Conservation (phyloP, 345 rosid species). For the Kernera saxatilis region DNA sequence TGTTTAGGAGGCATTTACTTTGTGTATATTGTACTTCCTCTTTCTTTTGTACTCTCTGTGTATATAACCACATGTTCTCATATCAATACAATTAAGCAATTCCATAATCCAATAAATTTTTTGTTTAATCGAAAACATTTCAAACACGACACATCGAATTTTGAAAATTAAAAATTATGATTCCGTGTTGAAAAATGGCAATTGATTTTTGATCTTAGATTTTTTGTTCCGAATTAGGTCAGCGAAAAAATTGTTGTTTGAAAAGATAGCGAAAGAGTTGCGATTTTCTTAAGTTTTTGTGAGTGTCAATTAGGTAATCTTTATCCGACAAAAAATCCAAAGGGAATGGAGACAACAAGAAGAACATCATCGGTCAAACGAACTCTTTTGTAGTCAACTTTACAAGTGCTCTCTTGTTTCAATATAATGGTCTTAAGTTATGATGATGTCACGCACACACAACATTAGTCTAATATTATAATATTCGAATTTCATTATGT, state of each 20-base stretch:
- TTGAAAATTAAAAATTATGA: background rate
- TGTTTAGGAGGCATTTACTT: too few relatives aligned
- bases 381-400: conserved; percentile 9
- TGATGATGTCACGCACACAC: conserved; percentile 26
- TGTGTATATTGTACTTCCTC: too few relatives aligned
- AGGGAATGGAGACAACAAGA: conserved; percentile 24
- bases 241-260: conserved; percentile 14
- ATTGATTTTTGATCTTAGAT: background rate
- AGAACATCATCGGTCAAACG: conserved; percentile 23
- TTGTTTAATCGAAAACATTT: background rate
- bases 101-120: too few relatives aligned
- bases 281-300: conserved; percentile 17
- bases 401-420: conserved; percentile 11
- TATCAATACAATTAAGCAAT: too few relatives aligned
- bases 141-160: conserved; percentile 21
- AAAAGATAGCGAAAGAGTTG: background rate
- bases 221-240: conserved; percentile 13
- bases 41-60: too few relatives aligned
- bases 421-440: conserved; percentile 10
- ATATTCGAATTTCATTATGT: background rate
- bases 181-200: conserved; percentile 21
- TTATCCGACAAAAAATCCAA: conserved; percentile 24
- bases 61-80: too few relatives aligned
- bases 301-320: conserved; percentile 24
- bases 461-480: background rate